Percentiles rank a stretch among this genome's conserved stretches.
phyloP scores from a whole-genome alignment of 2,329 filamentous ascomycete species.

The Claviceps spartinae region DNA sequence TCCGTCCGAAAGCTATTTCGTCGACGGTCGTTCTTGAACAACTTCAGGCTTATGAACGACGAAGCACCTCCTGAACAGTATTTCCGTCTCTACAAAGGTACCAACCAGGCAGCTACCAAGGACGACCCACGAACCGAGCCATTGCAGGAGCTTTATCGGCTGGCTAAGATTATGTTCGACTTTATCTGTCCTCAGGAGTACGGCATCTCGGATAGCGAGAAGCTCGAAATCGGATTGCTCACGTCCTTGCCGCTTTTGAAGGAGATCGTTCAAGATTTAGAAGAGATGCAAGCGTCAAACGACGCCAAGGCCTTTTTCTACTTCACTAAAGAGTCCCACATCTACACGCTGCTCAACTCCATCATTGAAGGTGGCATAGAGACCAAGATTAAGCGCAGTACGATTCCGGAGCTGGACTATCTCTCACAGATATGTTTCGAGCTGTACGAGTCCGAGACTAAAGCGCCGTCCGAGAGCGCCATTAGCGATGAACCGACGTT shows the following conservation, averaged over 20 bases:
- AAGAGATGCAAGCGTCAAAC: conserved; percentile 90
- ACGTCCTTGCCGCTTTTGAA: conserved; percentile 88
- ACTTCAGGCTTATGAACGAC: conserved; percentile 33
- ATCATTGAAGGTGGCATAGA: conserved; percentile 94
- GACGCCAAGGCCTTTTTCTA: conserved; percentile 96
- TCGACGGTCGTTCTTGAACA: conserved; percentile 46
- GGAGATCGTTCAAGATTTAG: conserved; percentile 91
- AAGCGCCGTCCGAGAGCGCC: conserved; percentile 27
- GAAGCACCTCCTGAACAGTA: conserved; percentile 56
- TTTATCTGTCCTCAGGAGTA: conserved; percentile 98
- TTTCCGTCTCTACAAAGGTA: conserved; percentile 79
- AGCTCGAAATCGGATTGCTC: conserved; percentile 93
- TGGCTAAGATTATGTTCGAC: conserved; percentile 91
- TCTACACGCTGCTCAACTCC: conserved; percentile 95
- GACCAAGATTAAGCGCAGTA: conserved; percentile 89
- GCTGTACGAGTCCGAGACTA: conserved; percentile 87
- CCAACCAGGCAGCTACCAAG: conserved; percentile 54
- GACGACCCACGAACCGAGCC: conserved; percentile 76
- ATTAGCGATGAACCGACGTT: conserved; percentile 53
- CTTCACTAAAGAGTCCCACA: conserved; percentile 98
- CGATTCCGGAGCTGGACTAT: conserved; percentile 94
- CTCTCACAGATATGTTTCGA: conserved; percentile 97
- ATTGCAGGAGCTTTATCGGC: conserved; percentile 79
- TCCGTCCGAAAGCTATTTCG: conserved; percentile 39
- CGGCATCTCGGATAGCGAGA: conserved; percentile 87